Conservation (phyloP, 2,329 filamentous ascomycete species). For the Ustulina deusta region DNA sequence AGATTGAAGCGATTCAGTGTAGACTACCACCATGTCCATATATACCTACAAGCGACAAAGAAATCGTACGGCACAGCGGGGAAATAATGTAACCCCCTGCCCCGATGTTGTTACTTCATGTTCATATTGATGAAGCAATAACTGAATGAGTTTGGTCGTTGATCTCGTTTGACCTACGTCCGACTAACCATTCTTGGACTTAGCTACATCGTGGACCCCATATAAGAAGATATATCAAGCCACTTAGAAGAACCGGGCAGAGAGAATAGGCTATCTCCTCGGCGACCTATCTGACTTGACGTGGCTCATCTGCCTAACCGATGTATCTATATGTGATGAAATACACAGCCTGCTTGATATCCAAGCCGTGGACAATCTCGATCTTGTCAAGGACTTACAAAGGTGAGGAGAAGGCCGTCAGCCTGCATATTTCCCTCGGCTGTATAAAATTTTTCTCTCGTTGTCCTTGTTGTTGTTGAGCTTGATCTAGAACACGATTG, state of each 20-base stretch:
- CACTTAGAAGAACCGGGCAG: neutral
- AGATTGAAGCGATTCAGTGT: neutral
- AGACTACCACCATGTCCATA: neutral
- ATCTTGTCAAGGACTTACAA: neutral
- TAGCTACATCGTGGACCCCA: neutral
- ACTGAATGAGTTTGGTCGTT: neutral
- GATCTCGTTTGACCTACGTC: neutral
- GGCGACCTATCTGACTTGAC: neutral
- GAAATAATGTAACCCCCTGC: neutral
- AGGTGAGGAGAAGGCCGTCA: neutral
- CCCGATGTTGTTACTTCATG: neutral
- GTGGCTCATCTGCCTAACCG: neutral
- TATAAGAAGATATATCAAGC: neutral
- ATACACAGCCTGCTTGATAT: neutral
- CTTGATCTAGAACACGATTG: neutral
- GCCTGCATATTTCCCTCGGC: neutral
- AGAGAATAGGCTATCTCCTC: neutral
- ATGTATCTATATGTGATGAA: neutral
- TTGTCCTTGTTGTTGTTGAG: neutral
- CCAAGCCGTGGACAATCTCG: neutral
- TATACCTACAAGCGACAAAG: neutral
- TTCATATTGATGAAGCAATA: neutral
- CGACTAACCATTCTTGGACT: constrained; percentile 3
- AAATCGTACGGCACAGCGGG: neutral
- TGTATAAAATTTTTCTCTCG: neutral